A percentile compares a stretch with the other conserved stretches of the same genome.
phyloP scores from a whole-genome alignment of 2,329 filamentous ascomycete species.

The Ceratocystis diversiconidia region DNA sequence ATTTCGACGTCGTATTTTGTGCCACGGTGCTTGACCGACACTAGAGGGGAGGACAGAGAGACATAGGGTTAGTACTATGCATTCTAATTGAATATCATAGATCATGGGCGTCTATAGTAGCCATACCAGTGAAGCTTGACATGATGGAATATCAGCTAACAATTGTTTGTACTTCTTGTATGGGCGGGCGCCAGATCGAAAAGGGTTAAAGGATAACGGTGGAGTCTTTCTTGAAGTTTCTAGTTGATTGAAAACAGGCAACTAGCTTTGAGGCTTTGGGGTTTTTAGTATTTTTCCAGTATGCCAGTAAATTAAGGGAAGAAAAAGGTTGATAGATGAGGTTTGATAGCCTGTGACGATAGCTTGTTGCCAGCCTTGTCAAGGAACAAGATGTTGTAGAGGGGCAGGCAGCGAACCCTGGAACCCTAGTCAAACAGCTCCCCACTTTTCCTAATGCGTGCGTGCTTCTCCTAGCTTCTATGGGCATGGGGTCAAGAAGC shows the following conservation, averaged over 20 bases:
- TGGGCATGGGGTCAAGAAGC: background rate
- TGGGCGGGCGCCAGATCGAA: background rate
- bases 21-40: constrained; percentile 87
- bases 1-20: constrained; percentile 92
- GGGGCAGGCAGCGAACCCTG: background rate
- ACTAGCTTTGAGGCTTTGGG: too few relatives aligned
- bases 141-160: background rate
- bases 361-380: constrained; percentile 14
- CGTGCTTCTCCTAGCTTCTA: background rate
- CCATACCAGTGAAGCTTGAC: constrained; percentile 6
- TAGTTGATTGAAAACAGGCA: too few relatives aligned
- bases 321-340: background rate
- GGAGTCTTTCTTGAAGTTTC: background rate
- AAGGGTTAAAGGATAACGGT: background rate
- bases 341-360: constrained; percentile 4
- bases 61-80: background rate
- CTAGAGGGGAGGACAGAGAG: constrained; percentile 31
- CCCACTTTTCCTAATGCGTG: background rate
- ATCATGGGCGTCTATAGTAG: background rate
- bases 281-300: too few relatives aligned
- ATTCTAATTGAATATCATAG: background rate
- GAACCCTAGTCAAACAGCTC: background rate
- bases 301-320: background rate
- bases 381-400: background rate
- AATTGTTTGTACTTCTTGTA: background rate